Base-by-base conservation (phyloP, 2,329 filamentous ascomycete species). In the Geosmithia flava region DNA sequence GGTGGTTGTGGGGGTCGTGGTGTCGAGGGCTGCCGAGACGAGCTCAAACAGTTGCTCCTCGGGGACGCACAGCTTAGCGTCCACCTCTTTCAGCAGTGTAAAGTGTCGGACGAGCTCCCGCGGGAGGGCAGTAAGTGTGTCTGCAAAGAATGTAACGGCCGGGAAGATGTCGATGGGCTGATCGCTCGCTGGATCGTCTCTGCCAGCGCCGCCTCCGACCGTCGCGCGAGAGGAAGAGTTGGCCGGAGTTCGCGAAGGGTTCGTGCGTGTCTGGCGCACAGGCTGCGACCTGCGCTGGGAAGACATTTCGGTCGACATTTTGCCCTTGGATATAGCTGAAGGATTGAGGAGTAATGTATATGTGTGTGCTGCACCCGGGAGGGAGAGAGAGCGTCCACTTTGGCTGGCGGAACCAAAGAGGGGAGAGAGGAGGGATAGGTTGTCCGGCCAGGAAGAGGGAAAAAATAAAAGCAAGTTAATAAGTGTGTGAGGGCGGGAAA, bases 51-150 rank as follows among this genome's bases (percentile, higher is more conserved):
- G 75, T 59, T 83, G 78, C 57, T 93, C 85, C 63, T 95, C 88
- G 7, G 93, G 85, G 23, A 81, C 82, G 66, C 90, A 93, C 54
- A 95, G 86, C 69, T 98, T 98, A 53, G 91, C 91, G 69, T 98
- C 93, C 45, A 97, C 93, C 68, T 98, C 93, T 65, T 96, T 96
- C 56, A 98, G 75, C 49, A 97, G 77, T 33, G 91, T 96, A 58
- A 95, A 95, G 65, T 98, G 91, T 61, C 89, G 83, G 56, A 95
- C 88, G 46, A 96, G 87, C 68, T 98, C 93, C 64, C 90, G 90
- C 4, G 93, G 93, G 23, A 98, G 78, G 40, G 91, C 90, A 47
- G 88, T 83, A 61, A 97, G 88, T 53, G 89, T 83, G 65, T 97
- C 90, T 53, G 91, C 87, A 63, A 98, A 97, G 67, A 82, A 78